Evolutionary conservation across 73 alveolate genomes (phyloP).

Genomic region (Urostyla sp.): DNA sequence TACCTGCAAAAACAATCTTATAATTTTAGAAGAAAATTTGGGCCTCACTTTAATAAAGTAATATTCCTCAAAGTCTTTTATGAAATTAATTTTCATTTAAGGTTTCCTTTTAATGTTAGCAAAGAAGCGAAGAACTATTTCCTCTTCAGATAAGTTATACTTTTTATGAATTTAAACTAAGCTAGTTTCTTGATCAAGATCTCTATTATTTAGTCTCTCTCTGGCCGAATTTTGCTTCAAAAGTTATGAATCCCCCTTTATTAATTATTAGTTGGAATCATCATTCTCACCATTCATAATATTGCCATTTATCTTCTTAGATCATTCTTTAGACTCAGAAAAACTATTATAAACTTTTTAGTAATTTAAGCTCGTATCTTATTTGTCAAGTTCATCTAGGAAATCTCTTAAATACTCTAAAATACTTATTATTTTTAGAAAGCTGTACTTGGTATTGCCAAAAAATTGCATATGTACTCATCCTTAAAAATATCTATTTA

Average conservation of each 20-base stretch:
- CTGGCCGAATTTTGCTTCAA: too few species aligned
- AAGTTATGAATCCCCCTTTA: neutral
- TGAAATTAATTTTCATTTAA: conserved; percentile 9
- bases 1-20: conserved; percentile 24
- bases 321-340: neutral
- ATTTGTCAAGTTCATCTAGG: neutral
- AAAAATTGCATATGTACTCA: conserved; percentile 38
- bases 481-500: neutral
- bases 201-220: too few species aligned
- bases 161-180: neutral
- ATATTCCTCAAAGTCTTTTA: conserved; percentile 45
- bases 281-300: conserved; percentile 12
- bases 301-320: neutral
- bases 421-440: neutral
- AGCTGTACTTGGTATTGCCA: conserved; percentile 10
- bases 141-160: conserved; percentile 36
- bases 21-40: conserved; percentile 10
- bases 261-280: neutral
- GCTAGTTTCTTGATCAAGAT: neutral
- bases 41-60: conserved; percentile 42
- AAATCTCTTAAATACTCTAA: neutral
- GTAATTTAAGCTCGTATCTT: neutral
- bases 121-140: conserved; percentile 20
- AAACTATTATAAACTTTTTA: neutral
- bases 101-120: neutral